phyloP scores from a whole-genome alignment of 2,329 filamentous ascomycete species.

The Clonostachys byssicola region DNA sequence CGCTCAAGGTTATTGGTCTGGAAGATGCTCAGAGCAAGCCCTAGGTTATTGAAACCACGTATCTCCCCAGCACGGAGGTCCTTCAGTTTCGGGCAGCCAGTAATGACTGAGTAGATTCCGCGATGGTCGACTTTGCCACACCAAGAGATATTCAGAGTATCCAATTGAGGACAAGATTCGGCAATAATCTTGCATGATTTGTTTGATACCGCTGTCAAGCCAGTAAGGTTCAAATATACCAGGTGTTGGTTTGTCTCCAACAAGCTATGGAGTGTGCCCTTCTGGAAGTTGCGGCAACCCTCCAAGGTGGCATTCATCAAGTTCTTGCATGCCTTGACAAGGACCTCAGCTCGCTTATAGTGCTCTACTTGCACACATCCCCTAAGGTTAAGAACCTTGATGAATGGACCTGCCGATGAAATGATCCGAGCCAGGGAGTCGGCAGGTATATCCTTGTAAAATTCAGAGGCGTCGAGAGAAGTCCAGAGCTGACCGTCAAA shows the following conservation, averaged over 20 bases:
- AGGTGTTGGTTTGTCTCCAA: conserved; percentile 71
- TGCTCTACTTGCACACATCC: conserved; percentile 88
- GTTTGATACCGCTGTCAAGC: conserved; percentile 75
- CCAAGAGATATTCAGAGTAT: conserved; percentile 88
- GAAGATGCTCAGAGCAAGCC: conserved; percentile 73
- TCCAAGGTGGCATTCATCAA: conserved; percentile 84
- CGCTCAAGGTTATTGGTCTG: conserved; percentile 76
- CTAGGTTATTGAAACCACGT: conserved; percentile 69
- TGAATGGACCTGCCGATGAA: conserved; percentile 78
- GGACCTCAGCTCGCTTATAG: conserved; percentile 69
- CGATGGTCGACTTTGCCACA: conserved; percentile 80
- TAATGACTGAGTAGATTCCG: conserved; percentile 69
- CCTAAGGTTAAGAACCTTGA: conserved; percentile 83
- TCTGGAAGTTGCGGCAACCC: conserved; percentile 81
- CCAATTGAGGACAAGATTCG: conserved; percentile 74
- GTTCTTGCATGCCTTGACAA: conserved; percentile 83
- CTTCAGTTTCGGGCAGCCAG: conserved; percentile 66
- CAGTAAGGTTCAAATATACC: conserved; percentile 82
- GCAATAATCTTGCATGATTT: conserved; percentile 83
- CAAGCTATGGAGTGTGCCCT: conserved; percentile 73
- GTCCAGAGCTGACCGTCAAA: conserved; percentile 96
- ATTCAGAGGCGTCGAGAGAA: conserved; percentile 76
- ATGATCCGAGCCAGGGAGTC: conserved; percentile 83
- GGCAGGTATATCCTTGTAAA: conserved; percentile 82
- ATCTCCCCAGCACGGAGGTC: conserved; percentile 84